Conservation (phyloP, 2,329 filamentous ascomycete genomes). For the Simplicillium aogashimaense region DNA sequence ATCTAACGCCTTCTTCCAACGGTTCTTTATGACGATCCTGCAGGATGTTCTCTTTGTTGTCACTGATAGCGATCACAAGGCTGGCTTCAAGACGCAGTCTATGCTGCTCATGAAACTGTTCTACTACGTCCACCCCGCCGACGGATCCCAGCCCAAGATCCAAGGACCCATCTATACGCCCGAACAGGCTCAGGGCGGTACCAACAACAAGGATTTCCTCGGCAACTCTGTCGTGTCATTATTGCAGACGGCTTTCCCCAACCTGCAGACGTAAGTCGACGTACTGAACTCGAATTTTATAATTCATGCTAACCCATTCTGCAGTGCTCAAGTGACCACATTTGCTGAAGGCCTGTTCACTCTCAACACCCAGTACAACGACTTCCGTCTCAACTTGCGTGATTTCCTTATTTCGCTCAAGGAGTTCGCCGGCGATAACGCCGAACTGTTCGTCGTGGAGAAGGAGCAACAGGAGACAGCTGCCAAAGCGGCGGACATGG, state of each 20-base stretch:
- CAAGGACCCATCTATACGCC: constrained; percentile 81
- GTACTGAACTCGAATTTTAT: background rate
- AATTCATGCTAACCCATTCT: constrained; percentile 21
- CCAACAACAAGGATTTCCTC: constrained; percentile 83
- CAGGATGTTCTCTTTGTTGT: constrained; percentile 98
- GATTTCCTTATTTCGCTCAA: constrained; percentile 97
- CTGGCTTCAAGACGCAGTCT: constrained; percentile 96
- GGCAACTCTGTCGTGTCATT: constrained; percentile 78
- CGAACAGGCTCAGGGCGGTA: constrained; percentile 75
- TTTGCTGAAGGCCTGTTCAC: constrained; percentile 89
- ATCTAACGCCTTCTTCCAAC: constrained; percentile 92
- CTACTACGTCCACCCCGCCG: constrained; percentile 75
- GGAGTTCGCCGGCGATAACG: constrained; percentile 92
- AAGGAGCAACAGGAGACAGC: constrained; percentile 86
- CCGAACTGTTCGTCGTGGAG: constrained; percentile 87
- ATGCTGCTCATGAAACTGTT: constrained; percentile 92
- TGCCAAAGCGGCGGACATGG: constrained; percentile 78
- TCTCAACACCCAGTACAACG: constrained; percentile 78
- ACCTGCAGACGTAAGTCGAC: constrained; percentile 70
- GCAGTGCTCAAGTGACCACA: constrained; percentile 71
- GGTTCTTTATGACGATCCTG: constrained; percentile 90
- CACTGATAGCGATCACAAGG: constrained; percentile 96
- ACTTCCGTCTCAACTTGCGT: constrained; percentile 90
- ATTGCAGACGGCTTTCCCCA: constrained; percentile 83
- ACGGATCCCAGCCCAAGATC: constrained; percentile 68